Evolutionary conservation across 768 basidiomycete genomes (phyloP).

Genomic region (Suillus decipiens): DNA sequence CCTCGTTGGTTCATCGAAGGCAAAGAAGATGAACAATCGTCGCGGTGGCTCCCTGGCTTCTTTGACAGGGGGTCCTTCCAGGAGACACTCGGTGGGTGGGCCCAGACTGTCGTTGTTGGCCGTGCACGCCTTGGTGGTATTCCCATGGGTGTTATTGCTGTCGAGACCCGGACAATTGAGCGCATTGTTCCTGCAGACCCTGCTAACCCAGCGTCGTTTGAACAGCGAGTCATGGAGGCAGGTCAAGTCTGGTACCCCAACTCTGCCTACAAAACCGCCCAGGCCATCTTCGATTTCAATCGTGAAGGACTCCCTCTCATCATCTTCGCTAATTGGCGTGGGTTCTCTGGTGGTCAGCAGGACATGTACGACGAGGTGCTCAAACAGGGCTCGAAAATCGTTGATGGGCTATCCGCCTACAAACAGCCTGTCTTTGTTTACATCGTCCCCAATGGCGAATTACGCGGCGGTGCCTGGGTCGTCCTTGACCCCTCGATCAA

Average conservation of each 20-base stretch:
- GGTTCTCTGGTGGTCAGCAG: slow-evolving; percentile 99
- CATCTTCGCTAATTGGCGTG: slow-evolving; percentile 99
- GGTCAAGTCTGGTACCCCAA: slow-evolving; percentile 99
- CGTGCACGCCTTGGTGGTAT: slow-evolving; percentile 96
- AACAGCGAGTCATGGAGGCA: slow-evolving; percentile 99
- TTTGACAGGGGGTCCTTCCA: slow-evolving; percentile 98
- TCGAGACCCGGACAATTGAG: slow-evolving; percentile 97
- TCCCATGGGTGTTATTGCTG: slow-evolving; percentile 96
- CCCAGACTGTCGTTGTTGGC: slow-evolving; percentile 97
- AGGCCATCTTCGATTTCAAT: slow-evolving; percentile 98
- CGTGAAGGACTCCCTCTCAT: slow-evolving; percentile 95
- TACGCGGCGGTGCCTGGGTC: slow-evolving; percentile 99
- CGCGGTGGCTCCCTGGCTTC: slow-evolving; percentile 85
- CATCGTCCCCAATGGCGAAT: slow-evolving; percentile 97
- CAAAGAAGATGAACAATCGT: slow-evolving; percentile 79
- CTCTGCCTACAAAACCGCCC: slow-evolving; percentile 98
- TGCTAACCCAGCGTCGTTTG: slow-evolving; percentile 94
- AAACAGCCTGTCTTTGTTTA: slow-evolving; percentile 98
- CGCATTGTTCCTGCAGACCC: slow-evolving; percentile 97
- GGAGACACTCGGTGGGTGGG: slow-evolving; percentile 98
- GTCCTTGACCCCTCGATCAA: slow-evolving; percentile 99
- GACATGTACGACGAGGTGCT: slow-evolving; percentile 98
- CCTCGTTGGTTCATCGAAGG: slow-evolving; percentile 98
- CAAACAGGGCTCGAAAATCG: slow-evolving; percentile 98
- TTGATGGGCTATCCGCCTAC: slow-evolving; percentile 96